A percentile compares a stretch with the other conserved stretches of the same genome.
Conservation (phyloP, 2,329 filamentous ascomycete species). For the Exophiala bonariae region DNA sequence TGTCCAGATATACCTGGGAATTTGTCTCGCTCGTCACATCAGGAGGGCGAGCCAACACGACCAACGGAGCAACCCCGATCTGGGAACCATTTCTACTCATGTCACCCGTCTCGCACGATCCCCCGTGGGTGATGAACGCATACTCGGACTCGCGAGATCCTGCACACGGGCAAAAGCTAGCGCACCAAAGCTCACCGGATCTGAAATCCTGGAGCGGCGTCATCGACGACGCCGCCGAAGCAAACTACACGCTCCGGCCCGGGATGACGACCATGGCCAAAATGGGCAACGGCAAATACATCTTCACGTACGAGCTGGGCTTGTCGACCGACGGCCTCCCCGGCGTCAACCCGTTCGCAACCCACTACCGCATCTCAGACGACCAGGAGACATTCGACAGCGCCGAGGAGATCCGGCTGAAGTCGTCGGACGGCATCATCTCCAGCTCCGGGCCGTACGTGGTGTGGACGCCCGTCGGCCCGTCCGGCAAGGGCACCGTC, state of each 20-base stretch:
- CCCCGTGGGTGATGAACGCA: conserved; percentile 42
- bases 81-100: conserved; percentile 66
- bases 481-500: conserved; percentile 7
- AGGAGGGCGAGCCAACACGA: conserved; percentile 58
- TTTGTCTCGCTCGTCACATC: conserved; percentile 64
- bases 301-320: conserved; percentile 60
- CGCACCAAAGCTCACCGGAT: conserved; percentile 61
- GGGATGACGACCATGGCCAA: conserved; percentile 66
- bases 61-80: conserved; percentile 63
- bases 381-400: conserved; percentile 40
- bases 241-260: conserved; percentile 63
- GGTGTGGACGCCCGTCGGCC: conserved; percentile 14
- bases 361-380: conserved; percentile 47
- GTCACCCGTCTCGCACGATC: conserved; percentile 5
- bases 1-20: conserved; percentile 48
- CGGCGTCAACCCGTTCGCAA: conserved; percentile 51
- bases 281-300: conserved; percentile 61
- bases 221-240: conserved; percentile 64
- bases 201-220: conserved; percentile 58
- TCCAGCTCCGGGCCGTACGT: conserved; percentile 7
- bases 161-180: conserved; percentile 64
- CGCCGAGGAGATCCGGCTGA: conserved; percentile 35
- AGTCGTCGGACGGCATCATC: conserved; percentile 11
- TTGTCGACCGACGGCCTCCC: conserved; percentile 51
- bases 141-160: conserved; percentile 69